Evolutionary conservation across 1,284 basidiomycete species (phyloP).

Genomic region (Apiotrichum gracile): DNA sequence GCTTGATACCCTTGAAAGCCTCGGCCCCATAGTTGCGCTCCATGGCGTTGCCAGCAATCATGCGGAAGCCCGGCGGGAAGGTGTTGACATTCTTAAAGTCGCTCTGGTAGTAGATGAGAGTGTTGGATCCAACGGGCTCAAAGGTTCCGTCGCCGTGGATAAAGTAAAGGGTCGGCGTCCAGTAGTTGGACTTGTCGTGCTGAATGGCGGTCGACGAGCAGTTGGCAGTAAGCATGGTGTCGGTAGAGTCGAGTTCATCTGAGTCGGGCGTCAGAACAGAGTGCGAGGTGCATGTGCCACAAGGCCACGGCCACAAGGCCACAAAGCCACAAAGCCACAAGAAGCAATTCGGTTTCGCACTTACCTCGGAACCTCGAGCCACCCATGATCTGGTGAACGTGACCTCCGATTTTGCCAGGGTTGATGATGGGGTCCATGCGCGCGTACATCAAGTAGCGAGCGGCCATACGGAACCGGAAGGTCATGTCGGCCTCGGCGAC

Average conservation of each 20-base stretch:
- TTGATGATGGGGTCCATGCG: background rate
- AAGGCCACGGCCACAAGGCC: no score
- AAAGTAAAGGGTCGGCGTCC: slow-evolving; percentile 25
- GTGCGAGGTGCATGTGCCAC: background rate
- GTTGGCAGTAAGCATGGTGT: no score
- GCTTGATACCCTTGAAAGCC: background rate
- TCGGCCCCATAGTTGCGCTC: background rate
- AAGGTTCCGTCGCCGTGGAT: slow-evolving; percentile 15
- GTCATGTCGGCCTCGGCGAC: background rate
- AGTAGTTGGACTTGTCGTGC: slow-evolving; percentile 43
- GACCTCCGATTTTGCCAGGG: background rate
- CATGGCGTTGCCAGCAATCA: slow-evolving; percentile 43
- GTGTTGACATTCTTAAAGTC: background rate
- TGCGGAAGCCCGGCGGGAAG: background rate
- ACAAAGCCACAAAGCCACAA: no score
- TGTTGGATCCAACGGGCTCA: slow-evolving; percentile 20
- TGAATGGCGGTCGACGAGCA: no score
- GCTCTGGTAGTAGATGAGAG: background rate
- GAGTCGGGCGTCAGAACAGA: background rate
- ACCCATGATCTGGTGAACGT: background rate
- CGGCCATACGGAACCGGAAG: background rate
- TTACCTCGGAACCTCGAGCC: slow-evolving; percentile 2
- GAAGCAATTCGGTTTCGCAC: no score
- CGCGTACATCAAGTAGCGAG: background rate
- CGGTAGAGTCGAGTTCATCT: slow-evolving; percentile 18